Percentiles rank a stretch among this genome's conserved stretches.
Conservation (phyloP, 805 yeast species). For the Lipomyces yamadae region DNA sequence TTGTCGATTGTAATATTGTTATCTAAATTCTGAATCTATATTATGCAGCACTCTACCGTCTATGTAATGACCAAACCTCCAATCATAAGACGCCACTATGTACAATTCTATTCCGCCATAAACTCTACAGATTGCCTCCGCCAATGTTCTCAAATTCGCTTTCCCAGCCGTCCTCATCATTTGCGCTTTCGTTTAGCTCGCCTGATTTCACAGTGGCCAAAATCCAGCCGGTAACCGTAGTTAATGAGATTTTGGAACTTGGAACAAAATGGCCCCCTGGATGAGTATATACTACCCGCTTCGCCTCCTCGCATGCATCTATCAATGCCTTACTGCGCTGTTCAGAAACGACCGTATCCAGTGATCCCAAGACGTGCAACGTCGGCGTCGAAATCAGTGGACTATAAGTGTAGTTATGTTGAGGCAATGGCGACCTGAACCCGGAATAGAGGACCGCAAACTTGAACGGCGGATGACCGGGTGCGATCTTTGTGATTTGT, state of each 20-base stretch:
- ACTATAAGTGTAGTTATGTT: conserved; percentile 44
- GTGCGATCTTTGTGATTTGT: conserved; percentile 60
- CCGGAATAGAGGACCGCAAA: conserved; percentile 83
- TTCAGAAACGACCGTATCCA: conserved; percentile 83
- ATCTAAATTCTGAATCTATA: background rate
- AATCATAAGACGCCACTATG: background rate
- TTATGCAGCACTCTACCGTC: background rate
- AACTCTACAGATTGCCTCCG: conserved; percentile 4
- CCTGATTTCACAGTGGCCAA: conserved; percentile 15
- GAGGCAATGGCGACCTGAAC: conserved; percentile 42
- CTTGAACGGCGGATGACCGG: conserved; percentile 59
- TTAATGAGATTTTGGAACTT: conserved; percentile 65
- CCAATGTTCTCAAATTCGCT: conserved; percentile 48
- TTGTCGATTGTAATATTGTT: background rate
- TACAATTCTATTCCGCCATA: background rate
- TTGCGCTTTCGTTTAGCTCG: conserved; percentile 13
- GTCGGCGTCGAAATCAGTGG: conserved; percentile 49
- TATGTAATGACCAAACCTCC: background rate
- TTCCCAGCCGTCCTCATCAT: conserved; percentile 46
- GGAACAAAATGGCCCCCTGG: conserved; percentile 99
- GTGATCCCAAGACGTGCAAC: conserved; percentile 83
- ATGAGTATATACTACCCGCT: conserved; percentile 64
- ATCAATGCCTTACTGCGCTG: conserved; percentile 68
- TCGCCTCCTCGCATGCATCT: conserved; percentile 53
- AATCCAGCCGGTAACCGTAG: conserved; percentile 44